Conservation (phyloP, 352 stramenopile genomes). For the Globisporangium carolinianum region DNA sequence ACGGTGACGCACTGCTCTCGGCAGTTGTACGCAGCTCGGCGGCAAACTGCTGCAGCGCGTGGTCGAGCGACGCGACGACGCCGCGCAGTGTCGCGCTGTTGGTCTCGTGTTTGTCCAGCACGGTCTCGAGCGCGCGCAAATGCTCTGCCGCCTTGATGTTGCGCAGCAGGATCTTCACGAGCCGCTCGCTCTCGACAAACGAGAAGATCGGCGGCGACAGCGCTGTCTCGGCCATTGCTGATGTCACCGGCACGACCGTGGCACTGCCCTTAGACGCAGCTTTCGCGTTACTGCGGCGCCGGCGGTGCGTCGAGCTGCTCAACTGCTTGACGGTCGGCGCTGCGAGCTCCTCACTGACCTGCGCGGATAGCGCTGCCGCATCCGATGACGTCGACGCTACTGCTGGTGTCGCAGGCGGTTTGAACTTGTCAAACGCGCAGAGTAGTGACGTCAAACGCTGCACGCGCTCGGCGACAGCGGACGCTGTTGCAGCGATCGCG, state of each 20-base stretch:
- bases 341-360: background rate
- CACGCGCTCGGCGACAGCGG: conserved; percentile 6
- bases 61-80: conserved; percentile 24
- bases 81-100: conserved; percentile 25
- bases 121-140: conserved; percentile 33
- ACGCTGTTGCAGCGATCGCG: conserved; percentile 9
- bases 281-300: too few relatives aligned
- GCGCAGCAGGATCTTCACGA: conserved; percentile 63
- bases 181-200: conserved; percentile 70
- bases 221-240: background rate
- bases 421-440: conserved; percentile 38
- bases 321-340: background rate
- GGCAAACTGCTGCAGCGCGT: conserved; percentile 21
- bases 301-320: background rate
- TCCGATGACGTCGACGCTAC: too few relatives aligned
- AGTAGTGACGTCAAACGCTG: conserved; percentile 26
- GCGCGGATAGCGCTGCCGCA: background rate
- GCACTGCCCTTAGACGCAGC: too few relatives aligned
- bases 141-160: conserved; percentile 57
- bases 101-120: conserved; percentile 47
- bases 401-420: conserved; percentile 3
- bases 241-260: background rate
- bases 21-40: conserved; percentile 4
- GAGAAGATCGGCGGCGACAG: conserved; percentile 18
- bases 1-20: background rate